phyloP scores from a whole-genome alignment of 2,329 filamentous ascomycete genomes.

The Blastomyces parvus region DNA sequence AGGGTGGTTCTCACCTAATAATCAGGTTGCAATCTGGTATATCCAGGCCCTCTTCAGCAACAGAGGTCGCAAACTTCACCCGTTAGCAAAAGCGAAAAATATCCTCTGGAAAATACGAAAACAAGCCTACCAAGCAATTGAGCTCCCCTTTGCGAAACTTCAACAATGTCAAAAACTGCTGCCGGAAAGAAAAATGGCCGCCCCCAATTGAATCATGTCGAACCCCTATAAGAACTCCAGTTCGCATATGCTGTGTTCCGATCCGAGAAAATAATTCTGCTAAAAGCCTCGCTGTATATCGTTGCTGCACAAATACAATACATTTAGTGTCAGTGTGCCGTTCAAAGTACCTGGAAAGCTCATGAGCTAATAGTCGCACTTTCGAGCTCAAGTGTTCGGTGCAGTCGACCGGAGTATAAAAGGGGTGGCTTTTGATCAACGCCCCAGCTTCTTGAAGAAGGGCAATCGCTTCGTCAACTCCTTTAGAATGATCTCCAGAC shows the following conservation, averaged over 20 bases:
- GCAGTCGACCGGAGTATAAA: slow-evolving; percentile 29
- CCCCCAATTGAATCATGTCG: slow-evolving; percentile 43
- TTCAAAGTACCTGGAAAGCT: slow-evolving; percentile 56
- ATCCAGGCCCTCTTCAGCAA: slow-evolving; percentile 58
- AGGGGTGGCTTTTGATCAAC: slow-evolving; percentile 46
- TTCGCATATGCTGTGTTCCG: slow-evolving; percentile 48
- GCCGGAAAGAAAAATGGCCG: slow-evolving; percentile 56
- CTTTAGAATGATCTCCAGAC: slow-evolving; percentile 19
- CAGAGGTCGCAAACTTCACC: slow-evolving; percentile 51
- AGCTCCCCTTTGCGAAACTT: slow-evolving; percentile 51
- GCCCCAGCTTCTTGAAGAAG: slow-evolving; percentile 51
- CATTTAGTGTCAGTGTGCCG: slow-evolving; percentile 53
- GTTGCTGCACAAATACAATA: slow-evolving; percentile 77
- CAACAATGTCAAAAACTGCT: slow-evolving; percentile 64
- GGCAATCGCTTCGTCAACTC: slow-evolving; percentile 45
- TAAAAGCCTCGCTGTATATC: slow-evolving; percentile 67
- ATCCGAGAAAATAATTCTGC: slow-evolving; percentile 56
- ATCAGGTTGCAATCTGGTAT: slow-evolving; percentile 59
- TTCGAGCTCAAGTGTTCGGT: slow-evolving; percentile 58
- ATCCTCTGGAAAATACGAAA: background rate
- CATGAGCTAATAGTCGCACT: slow-evolving; percentile 51
- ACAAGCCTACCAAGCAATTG: slow-evolving; percentile 42
- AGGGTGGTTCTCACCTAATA: slow-evolving; percentile 32
- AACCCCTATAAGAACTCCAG: slow-evolving; percentile 56
- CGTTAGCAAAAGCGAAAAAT: slow-evolving; percentile 12